Evolutionary conservation across 805 yeast genomes (phyloP).

Genomic region (Pichia manshurica): DNA sequence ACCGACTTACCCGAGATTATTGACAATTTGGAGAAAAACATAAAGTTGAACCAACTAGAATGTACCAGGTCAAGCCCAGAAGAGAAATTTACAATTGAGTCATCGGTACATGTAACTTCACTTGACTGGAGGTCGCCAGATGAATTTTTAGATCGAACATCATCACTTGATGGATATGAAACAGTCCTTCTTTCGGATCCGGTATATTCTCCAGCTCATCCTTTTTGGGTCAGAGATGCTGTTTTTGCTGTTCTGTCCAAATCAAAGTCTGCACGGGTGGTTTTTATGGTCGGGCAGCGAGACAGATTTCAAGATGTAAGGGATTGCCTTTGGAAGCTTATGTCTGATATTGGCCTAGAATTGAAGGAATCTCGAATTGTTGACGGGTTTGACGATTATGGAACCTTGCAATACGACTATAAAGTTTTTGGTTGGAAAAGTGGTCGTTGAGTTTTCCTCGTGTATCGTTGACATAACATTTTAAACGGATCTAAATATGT

Average conservation of each 20-base stretch:
- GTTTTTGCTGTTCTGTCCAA: constrained; percentile 41
- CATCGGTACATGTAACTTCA: constrained; percentile 9
- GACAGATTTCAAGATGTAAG: constrained; percentile 62
- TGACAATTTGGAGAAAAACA: constrained; percentile 58
- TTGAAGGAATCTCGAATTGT: constrained; percentile 40
- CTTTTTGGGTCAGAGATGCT: constrained; percentile 62
- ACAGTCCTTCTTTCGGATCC: constrained; percentile 82
- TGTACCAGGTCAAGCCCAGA: constrained; percentile 1
- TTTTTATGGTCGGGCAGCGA: constrained; percentile 75
- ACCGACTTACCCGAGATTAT: constrained; percentile 82
- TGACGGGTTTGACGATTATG: constrained; percentile 82
- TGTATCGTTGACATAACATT: too few species aligned
- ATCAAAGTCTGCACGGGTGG: constrained; percentile 37
- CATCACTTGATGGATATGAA: constrained; percentile 33
- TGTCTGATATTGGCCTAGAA: constrained; percentile 35
- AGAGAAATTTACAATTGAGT: constrained; percentile 27
- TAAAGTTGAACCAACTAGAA: constrained; percentile 42
- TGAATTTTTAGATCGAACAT: constrained; percentile 18
- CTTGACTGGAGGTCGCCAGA: constrained; percentile 76
- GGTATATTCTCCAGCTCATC: constrained; percentile 78
- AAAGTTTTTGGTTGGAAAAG: constrained; percentile 30
- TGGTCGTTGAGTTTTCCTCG: too few species aligned
- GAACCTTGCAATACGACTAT: constrained; percentile 56
- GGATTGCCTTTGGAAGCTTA: constrained; percentile 48
- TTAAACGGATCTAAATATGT: too few species aligned